A percentile compares a stretch with the other conserved stretches of the same genome.
Evolutionary conservation across 306 rosid genomes (phyloP).

Genomic region (Dicorynia guianensis): DNA sequence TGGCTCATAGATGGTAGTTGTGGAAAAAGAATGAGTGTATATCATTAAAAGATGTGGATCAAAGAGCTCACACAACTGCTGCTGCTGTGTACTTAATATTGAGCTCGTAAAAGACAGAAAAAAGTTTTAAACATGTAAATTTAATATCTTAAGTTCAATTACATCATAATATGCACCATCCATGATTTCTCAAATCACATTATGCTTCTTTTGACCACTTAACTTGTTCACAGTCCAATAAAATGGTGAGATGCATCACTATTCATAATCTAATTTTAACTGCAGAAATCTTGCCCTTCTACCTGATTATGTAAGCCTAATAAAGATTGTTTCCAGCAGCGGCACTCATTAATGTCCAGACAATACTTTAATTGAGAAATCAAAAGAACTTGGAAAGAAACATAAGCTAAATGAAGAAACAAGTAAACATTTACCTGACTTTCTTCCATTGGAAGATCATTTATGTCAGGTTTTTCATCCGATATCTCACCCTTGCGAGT

Average conservation of each 20-base stretch:
- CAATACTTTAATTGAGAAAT: background rate
- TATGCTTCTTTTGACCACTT: slow-evolving; percentile 12
- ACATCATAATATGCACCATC: slow-evolving; percentile 19
- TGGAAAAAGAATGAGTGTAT: too few species aligned
- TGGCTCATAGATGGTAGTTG: too few species aligned
- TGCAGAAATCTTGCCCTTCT: slow-evolving; percentile 14
- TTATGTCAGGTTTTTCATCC: slow-evolving; percentile 91
- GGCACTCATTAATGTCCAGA: slow-evolving; percentile 11
- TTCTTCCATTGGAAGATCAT: slow-evolving; percentile 90
- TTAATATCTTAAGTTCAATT: background rate
- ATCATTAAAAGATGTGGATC: slow-evolving; percentile 6
- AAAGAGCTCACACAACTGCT: slow-evolving; percentile 20
- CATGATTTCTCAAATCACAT: slow-evolving; percentile 4
- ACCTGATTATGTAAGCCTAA: background rate
- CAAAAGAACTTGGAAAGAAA: slow-evolving; percentile 25
- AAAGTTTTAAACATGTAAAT: slow-evolving; percentile 10
- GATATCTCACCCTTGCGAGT: slow-evolving; percentile 54
- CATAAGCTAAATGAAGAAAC: slow-evolving; percentile 8
- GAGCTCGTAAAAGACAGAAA: background rate
- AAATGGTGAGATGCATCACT: slow-evolving; percentile 8
- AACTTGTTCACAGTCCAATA: background rate
- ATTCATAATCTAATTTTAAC: background rate
- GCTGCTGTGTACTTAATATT: slow-evolving; percentile 25
- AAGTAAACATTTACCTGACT: slow-evolving; percentile 63
- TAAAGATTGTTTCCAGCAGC: background rate